Conservation (phyloP, 108 stramenopile species). For the Bacterosira constricta region DNA sequence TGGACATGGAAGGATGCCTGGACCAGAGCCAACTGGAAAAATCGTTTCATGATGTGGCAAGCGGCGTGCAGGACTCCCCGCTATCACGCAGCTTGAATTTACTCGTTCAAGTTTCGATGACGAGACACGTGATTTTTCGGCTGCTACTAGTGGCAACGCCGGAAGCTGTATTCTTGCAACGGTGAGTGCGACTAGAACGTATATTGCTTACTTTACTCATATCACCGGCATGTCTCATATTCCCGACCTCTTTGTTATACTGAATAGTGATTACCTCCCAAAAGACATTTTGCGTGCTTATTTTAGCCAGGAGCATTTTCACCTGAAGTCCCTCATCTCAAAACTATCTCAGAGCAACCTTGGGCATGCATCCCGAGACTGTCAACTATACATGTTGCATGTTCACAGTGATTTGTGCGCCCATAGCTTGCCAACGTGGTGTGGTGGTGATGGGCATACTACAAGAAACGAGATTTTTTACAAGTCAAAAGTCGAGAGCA, state of each 20-base stretch:
- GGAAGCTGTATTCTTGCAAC: conserved; percentile 7
- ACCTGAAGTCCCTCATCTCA: conserved; percentile 9
- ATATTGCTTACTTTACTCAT: neutral
- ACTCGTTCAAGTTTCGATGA: neutral
- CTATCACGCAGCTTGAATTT: neutral
- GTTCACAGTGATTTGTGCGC: conserved; percentile 15
- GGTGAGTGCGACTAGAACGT: conserved; percentile 4
- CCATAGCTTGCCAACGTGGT: conserved; percentile 22
- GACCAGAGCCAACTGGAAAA: neutral
- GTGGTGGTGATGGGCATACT: neutral
- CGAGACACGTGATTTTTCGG: neutral
- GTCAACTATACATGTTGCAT: conserved; percentile 14
- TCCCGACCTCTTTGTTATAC: neutral
- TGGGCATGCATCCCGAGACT: neutral
- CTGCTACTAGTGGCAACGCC: conserved; percentile 9
- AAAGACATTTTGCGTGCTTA: conserved; percentile 17
- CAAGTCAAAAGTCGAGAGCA: conserved; percentile 4
- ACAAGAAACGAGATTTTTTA: neutral
- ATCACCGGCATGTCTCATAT: neutral
- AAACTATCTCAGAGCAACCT: too few relatives aligned
- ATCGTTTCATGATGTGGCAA: neutral
- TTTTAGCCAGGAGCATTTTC: conserved; percentile 30
- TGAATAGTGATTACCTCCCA: neutral
- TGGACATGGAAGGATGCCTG: neutral
- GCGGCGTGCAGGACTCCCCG: neutral